Conservation (phyloP, 1,284 basidiomycete genomes). For the Leccinum insolens region DNA sequence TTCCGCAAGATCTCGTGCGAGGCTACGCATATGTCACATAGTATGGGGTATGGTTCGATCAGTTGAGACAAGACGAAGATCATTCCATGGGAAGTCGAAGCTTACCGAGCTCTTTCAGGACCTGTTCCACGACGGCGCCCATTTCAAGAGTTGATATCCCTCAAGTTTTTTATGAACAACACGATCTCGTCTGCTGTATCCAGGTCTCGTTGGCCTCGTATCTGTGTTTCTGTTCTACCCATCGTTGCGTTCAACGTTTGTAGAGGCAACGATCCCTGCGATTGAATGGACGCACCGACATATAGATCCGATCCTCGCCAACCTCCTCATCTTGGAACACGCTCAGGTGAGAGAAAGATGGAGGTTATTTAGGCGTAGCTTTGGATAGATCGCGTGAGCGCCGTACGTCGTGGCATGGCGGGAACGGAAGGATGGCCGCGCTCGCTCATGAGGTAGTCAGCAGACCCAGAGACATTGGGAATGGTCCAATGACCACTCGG, state of each 20-base stretch:
- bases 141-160: conserved; percentile 58
- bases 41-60: neutral
- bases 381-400: too few species aligned
- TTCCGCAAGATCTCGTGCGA: conserved; percentile 28
- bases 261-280: neutral
- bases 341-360: too few species aligned
- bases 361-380: too few species aligned
- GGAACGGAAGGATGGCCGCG: too few species aligned
- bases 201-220: conserved; percentile 13
- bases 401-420: too few species aligned
- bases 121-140: conserved; percentile 49
- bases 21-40: conserved; percentile 3
- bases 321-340: conserved; percentile 9
- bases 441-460: too few species aligned
- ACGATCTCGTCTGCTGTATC: conserved; percentile 38
- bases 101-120: conserved; percentile 44
- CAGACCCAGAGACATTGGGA: too few species aligned
- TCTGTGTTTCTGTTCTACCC: conserved; percentile 4
- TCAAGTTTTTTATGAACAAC: conserved; percentile 58
- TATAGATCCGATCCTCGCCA: conserved; percentile 17
- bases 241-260: too few species aligned
- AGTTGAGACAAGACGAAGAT: neutral
- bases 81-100: neutral
- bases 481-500: too few species aligned
- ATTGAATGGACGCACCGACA: conserved; percentile 9